Percentiles rank a stretch among this genome's conserved stretches.
Conservation (phyloP, 1,139 yeast genomes). For the Nakaseomyces delphensis region DNA sequence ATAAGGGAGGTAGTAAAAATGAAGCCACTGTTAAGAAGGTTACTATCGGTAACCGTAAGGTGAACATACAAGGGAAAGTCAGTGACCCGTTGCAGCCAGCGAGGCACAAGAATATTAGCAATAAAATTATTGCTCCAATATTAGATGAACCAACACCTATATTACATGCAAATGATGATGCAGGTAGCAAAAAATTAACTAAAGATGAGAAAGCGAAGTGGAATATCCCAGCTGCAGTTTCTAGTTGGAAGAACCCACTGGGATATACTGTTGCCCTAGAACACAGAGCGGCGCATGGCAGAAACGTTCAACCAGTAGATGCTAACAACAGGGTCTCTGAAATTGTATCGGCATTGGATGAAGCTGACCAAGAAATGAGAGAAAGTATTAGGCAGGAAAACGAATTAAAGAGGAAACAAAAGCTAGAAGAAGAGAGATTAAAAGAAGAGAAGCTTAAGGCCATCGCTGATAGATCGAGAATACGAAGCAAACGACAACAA, state of each 20-base stretch:
- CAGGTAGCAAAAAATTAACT: constrained; percentile 40
- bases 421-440: constrained; percentile 46
- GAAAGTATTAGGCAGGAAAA: constrained; percentile 57
- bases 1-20: neutral
- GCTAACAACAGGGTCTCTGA: constrained; percentile 56
- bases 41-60: constrained; percentile 20
- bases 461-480: constrained; percentile 48
- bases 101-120: constrained; percentile 40
- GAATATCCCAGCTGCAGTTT: constrained; percentile 85
- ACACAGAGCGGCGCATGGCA: constrained; percentile 50
- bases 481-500: constrained; percentile 33
- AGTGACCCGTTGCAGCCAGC: constrained; percentile 88
- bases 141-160: constrained; percentile 46
- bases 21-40: constrained; percentile 13
- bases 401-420: constrained; percentile 45
- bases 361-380: constrained; percentile 68
- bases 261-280: constrained; percentile 83
- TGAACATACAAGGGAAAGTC: constrained; percentile 17
- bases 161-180: constrained; percentile 19
- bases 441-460: constrained; percentile 52
- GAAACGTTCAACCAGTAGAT: constrained; percentile 32
- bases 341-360: constrained; percentile 62
- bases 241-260: constrained; percentile 93
- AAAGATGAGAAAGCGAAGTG: constrained; percentile 73
- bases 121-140: constrained; percentile 67